Evolutionary conservation across 2,329 filamentous ascomycete species (phyloP).

Genomic region (Eutypa lata): DNA sequence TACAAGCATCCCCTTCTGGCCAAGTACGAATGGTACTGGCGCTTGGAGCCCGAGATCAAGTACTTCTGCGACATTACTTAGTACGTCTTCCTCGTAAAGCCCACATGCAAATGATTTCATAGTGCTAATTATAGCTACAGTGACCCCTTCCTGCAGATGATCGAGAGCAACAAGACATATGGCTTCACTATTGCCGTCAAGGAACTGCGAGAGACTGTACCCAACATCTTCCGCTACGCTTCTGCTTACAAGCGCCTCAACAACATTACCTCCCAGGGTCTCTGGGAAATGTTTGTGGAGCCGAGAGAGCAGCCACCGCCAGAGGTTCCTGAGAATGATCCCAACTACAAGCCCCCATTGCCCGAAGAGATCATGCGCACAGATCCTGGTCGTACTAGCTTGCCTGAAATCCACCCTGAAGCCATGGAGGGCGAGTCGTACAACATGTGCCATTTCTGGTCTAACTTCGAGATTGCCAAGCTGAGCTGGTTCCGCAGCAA

Average conservation of each 20-base stretch:
- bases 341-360: slow-evolving; percentile 63
- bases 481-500: slow-evolving; percentile 96
- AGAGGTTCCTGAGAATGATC: slow-evolving; percentile 58
- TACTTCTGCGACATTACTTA: slow-evolving; percentile 99
- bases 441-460: slow-evolving; percentile 99
- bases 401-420: slow-evolving; percentile 84
- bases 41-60: slow-evolving; percentile 97
- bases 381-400: slow-evolving; percentile 65
- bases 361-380: slow-evolving; percentile 79
- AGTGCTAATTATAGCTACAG: slow-evolving; percentile 40
- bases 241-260: slow-evolving; percentile 93
- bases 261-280: slow-evolving; percentile 83
- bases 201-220: slow-evolving; percentile 94
- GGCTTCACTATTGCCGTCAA: slow-evolving; percentile 99
- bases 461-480: slow-evolving; percentile 96
- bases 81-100: slow-evolving; percentile 48
- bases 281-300: slow-evolving; percentile 99
- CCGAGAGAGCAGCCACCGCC: slow-evolving; percentile 59
- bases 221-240: slow-evolving; percentile 98
- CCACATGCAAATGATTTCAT: background rate
- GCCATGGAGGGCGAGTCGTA: slow-evolving; percentile 97
- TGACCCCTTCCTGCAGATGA: slow-evolving; percentile 96
- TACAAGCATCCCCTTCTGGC: slow-evolving; percentile 92
- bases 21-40: slow-evolving; percentile 99
- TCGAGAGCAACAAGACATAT: slow-evolving; percentile 91